Percentiles rank a stretch among this genome's conserved stretches.
Conservation (phyloP, 208 protist species). For the Trypanosoma brucei region DNA sequence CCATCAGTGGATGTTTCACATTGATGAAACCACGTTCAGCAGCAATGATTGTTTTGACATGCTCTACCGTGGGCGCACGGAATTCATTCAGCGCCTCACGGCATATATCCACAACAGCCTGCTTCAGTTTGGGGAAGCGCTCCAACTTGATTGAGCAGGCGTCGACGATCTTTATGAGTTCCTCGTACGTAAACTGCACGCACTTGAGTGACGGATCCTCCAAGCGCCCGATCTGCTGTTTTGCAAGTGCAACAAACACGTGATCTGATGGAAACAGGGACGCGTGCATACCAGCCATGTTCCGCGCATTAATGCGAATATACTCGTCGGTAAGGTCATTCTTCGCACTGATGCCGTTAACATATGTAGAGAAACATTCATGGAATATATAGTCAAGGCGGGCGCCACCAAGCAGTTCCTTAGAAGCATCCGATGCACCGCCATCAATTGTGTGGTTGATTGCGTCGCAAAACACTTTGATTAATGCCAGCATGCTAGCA, state of each 20-base stretch:
- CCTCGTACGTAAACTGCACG: constrained; percentile 94
- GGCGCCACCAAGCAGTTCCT: constrained; percentile 94
- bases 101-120: constrained; percentile 82
- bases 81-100: constrained; percentile 78
- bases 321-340: constrained; percentile 93
- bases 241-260: constrained; percentile 94
- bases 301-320: constrained; percentile 94
- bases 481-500: constrained; percentile 77
- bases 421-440: constrained; percentile 79
- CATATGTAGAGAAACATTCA: constrained; percentile 89
- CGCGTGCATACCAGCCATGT: constrained; percentile 94
- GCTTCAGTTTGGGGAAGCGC: constrained; percentile 89
- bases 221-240: constrained; percentile 92
- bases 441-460: constrained; percentile 94
- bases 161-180: constrained; percentile 92
- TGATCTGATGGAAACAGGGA: constrained; percentile 96
- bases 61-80: constrained; percentile 65
- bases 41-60: constrained; percentile 92
- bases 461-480: constrained; percentile 86
- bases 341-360: constrained; percentile 82
- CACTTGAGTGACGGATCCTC: constrained; percentile 94
- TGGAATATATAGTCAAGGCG: constrained; percentile 96
- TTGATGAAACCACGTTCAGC: constrained; percentile 97
- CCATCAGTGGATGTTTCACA: constrained; percentile 91
- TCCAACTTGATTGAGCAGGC: constrained; percentile 70